Percentiles rank a stretch among this genome's conserved stretches.
Conservation (phyloP, 495 filamentous ascomycete genomes). For the Chaetomium fimeti region DNA sequence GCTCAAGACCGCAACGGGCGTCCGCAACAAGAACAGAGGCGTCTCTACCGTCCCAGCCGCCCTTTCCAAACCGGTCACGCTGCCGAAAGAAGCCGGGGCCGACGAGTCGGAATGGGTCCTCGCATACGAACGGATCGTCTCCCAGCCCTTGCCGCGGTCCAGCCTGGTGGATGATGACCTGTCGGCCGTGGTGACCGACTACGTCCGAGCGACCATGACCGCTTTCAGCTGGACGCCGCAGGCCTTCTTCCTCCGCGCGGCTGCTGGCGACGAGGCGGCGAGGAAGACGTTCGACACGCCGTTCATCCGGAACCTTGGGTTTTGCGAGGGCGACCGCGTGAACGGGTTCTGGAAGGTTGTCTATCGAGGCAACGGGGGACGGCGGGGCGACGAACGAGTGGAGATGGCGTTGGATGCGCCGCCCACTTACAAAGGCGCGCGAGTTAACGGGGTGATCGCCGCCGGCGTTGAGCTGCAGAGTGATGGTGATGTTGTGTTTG, state of each 20-base stretch:
- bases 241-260: constrained; percentile 28
- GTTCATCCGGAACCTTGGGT: constrained; percentile 27
- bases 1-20: neutral
- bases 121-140: constrained; percentile 34
- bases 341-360: constrained; percentile 33
- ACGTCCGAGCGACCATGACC: constrained; percentile 34
- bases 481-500: constrained; percentile 25
- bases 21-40: constrained; percentile 6
- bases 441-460: constrained; percentile 31
- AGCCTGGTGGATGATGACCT: constrained; percentile 2
- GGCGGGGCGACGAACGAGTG: constrained; percentile 15
- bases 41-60: neutral
- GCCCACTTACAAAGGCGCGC: constrained; percentile 30
- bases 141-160: constrained; percentile 15
- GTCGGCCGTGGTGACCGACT: constrained; percentile 25
- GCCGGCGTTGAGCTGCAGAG: constrained; percentile 25
- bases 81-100: constrained; percentile 7
- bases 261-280: constrained; percentile 12
- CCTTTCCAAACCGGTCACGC: neutral
- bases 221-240: constrained; percentile 38
- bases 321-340: constrained; percentile 31
- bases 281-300: constrained; percentile 26
- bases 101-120: constrained; percentile 25
- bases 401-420: constrained; percentile 34
- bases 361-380: constrained; percentile 5